Evolutionary conservation across 495 filamentous ascomycete genomes (phyloP).

Genomic region (Stereocaulon alpinum): DNA sequence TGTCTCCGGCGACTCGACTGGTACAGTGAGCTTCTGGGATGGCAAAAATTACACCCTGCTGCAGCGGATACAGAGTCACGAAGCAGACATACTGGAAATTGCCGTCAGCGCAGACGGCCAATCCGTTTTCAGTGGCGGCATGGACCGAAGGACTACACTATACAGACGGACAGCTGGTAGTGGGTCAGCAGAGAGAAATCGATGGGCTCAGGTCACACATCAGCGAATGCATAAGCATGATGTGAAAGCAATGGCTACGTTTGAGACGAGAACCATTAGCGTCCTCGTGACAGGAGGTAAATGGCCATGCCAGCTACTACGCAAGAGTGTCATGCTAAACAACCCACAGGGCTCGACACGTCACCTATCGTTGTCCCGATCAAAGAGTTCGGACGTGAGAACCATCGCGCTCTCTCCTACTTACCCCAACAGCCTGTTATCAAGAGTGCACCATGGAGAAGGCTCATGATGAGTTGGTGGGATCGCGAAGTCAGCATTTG

Average conservation of each 20-base stretch:
- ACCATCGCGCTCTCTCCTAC: constrained; percentile 65
- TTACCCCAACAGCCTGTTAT: constrained; percentile 69
- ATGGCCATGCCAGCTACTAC: background rate
- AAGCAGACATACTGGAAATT: constrained; percentile 82
- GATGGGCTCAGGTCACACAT: constrained; percentile 81
- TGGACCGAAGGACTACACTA: constrained; percentile 75
- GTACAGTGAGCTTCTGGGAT: constrained; percentile 87
- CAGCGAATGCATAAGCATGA: constrained; percentile 80
- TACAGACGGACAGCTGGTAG: constrained; percentile 52
- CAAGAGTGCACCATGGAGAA: constrained; percentile 54
- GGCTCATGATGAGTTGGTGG: constrained; percentile 88
- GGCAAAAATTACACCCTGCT: constrained; percentile 77
- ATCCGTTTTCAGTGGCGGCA: constrained; percentile 80
- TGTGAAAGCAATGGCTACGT: constrained; percentile 89
- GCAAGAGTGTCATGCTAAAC: constrained; percentile 16
- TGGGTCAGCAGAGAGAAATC: constrained; percentile 43
- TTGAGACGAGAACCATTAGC: constrained; percentile 72
- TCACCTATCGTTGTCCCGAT: constrained; percentile 71
- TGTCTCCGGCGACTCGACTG: constrained; percentile 88
- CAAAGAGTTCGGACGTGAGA: constrained; percentile 66
- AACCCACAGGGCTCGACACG: constrained; percentile 63
- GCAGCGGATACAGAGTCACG: constrained; percentile 75
- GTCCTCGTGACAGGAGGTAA: constrained; percentile 86
- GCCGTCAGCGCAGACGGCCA: constrained; percentile 69
- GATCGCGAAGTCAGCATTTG: constrained; percentile 79